A percentile compares a stretch with the other conserved stretches of the same genome.
Conservation (phyloP, 306 rosid genomes). For the Sicyos baderoa region DNA sequence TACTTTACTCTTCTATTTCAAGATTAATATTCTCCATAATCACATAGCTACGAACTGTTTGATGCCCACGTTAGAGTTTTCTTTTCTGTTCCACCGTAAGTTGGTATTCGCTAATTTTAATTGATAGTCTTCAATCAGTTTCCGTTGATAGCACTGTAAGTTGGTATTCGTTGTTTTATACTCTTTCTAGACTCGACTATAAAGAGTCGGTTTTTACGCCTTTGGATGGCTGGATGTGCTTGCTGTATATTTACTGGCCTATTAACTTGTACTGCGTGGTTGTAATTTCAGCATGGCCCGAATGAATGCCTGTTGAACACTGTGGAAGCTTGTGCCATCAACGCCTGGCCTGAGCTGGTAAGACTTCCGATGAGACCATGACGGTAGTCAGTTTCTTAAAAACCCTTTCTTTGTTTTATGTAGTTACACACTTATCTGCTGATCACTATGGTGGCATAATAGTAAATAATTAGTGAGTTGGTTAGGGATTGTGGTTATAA, state of each 20-base stretch:
- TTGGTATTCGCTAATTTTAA: not conserved
- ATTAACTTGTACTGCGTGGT: slow-evolving; percentile 11
- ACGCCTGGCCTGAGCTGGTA: slow-evolving; percentile 72
- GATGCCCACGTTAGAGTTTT: not conserved
- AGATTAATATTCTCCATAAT: not conserved
- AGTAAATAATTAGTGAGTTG: too few species aligned
- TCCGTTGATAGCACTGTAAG: not conserved
- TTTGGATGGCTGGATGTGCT: not conserved
- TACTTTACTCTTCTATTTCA: slow-evolving; percentile 47
- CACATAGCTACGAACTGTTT: not conserved
- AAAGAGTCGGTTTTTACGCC: not conserved
- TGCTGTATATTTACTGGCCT: not conserved
- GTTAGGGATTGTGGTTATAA: too few species aligned
- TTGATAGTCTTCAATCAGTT: too few species aligned
- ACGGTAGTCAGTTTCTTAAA: not conserved
- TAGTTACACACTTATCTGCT: not conserved
- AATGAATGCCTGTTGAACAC: slow-evolving; percentile 76
- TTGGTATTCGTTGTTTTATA: not conserved
- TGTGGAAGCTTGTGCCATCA: slow-evolving; percentile 75
- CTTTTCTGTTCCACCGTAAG: not conserved
- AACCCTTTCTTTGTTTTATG: not conserved
- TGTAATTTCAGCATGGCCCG: slow-evolving; percentile 67
- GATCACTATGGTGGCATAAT: not conserved
- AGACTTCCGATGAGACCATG: slow-evolving; percentile 16
- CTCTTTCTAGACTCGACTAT: not conserved